Conservation (phyloP, 2,329 filamentous ascomycete species). For the Colletotrichum cuscutae region DNA sequence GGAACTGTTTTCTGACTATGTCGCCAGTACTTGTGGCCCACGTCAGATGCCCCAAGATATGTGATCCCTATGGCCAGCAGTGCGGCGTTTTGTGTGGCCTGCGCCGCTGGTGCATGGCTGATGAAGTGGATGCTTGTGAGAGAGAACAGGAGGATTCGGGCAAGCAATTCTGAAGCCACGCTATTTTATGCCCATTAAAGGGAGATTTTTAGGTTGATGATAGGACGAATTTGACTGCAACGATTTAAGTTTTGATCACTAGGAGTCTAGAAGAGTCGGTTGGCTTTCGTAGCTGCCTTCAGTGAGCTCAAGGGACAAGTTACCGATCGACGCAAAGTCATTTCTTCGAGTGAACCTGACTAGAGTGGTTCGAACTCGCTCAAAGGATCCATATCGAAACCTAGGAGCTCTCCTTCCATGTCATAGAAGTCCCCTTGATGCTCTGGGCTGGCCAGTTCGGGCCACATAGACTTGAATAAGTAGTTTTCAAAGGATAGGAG, state of each 20-base stretch:
- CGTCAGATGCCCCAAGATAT: constrained; percentile 49
- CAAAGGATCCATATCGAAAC: background rate
- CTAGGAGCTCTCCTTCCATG: background rate
- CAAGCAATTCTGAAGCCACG: constrained; percentile 15
- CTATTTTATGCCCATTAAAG: constrained; percentile 33
- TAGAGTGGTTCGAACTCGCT: no score
- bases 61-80: constrained; percentile 47
- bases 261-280: no score
- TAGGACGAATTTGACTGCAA: no score
- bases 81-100: constrained; percentile 36
- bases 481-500: background rate
- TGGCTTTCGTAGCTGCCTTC: no score
- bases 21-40: constrained; percentile 49
- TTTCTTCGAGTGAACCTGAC: no score
- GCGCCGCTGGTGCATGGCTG: constrained; percentile 38
- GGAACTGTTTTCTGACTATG: background rate
- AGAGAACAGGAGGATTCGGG: constrained; percentile 38
- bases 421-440: background rate
- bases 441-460: background rate
- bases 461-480: background rate
- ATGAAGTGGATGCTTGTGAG: constrained; percentile 39
- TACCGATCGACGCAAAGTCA: no score
- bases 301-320: no score
- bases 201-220: background rate
- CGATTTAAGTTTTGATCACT: no score